phyloP scores from a whole-genome alignment of 768 basidiomycete species.

The Rhizopogon vulgaris region DNA sequence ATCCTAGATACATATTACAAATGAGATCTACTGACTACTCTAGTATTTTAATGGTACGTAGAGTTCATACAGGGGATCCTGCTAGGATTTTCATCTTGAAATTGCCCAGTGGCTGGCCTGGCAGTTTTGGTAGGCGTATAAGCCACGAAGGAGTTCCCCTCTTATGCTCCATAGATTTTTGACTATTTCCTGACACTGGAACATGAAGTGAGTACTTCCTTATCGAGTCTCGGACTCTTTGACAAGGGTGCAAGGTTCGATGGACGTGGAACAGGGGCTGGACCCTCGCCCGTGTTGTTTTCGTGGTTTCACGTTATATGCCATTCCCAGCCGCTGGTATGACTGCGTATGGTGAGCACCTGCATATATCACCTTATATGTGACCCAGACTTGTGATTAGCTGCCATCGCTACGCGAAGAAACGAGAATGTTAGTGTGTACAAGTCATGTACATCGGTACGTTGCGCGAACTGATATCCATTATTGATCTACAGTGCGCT shows the following conservation, averaged over 20 bases:
- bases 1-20: too few species aligned
- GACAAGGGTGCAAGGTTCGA: background rate
- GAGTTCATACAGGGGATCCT: background rate
- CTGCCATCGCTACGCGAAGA: background rate
- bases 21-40: too few species aligned
- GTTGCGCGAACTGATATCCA: background rate
- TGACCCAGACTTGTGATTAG: background rate
- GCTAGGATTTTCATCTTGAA: background rate
- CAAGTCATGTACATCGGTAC: background rate
- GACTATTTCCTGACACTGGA: background rate
- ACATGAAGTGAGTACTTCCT: background rate
- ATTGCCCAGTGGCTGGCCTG: background rate
- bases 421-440: background rate
- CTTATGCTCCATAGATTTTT: background rate
- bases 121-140: background rate
- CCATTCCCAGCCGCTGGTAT: slow-evolving; percentile 3
- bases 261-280: slow-evolving; percentile 5
- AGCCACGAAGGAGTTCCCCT: background rate
- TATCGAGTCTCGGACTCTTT: background rate
- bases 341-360: slow-evolving; percentile 3
- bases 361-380: background rate
- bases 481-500: background rate
- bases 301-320: slow-evolving; percentile 2
- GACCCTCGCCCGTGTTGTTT: background rate
- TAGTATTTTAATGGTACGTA: too few species aligned